Evolutionary conservation across 345 rosid genomes (phyloP).

Genomic region (Gossypium anomalum): DNA sequence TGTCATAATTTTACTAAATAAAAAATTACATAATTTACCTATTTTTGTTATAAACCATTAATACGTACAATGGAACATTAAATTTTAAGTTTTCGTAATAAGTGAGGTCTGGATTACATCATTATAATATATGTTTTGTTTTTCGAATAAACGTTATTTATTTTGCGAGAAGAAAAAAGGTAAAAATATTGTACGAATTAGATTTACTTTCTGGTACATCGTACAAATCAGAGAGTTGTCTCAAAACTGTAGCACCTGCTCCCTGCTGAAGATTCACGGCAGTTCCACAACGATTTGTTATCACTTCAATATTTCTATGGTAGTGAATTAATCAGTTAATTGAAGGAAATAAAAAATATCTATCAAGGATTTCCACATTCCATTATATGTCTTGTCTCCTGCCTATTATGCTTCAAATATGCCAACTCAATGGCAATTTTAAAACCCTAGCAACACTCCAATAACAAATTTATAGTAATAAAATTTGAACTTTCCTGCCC

Average conservation of each 20-base stretch:
- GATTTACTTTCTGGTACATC: not conserved
- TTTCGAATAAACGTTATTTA: not conserved
- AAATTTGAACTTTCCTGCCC: constrained; percentile 1
- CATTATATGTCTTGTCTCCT: not conserved
- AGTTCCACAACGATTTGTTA: not conserved
- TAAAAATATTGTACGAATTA: not conserved
- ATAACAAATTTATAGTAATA: too few species aligned
- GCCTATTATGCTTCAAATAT: not conserved
- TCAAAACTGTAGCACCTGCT: not conserved
- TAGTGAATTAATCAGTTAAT: not conserved
- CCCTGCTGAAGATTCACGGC: not conserved
- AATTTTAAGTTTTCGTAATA: not conserved
- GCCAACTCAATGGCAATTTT: not conserved
- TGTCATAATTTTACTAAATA: too few species aligned
- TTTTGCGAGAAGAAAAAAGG: not conserved
- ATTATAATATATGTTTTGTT: not conserved
- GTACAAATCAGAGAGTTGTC: constrained; percentile 4
- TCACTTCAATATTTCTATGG: not conserved
- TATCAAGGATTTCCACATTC: not conserved
- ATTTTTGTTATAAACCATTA: too few species aligned
- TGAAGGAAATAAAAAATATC: not conserved
- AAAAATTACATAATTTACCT: too few species aligned
- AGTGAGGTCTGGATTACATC: not conserved
- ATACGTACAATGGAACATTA: too few species aligned
- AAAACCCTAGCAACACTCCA: not conserved